Conservation (phyloP, 1,284 basidiomycete species). For the Boletellus sp. region DNA sequence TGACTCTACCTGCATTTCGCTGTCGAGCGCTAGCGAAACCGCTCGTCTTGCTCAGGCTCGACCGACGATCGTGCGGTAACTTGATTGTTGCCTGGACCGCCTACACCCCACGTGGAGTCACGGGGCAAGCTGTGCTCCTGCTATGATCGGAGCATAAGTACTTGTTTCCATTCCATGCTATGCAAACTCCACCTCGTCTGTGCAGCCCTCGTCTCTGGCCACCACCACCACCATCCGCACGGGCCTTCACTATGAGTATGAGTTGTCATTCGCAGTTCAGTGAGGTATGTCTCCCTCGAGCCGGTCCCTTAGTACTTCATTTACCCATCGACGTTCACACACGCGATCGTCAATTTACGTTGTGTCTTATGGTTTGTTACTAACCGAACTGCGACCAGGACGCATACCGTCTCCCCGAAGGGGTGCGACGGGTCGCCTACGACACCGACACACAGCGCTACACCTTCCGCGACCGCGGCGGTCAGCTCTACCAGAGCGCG, state of each 20-base stretch:
- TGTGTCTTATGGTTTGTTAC: not conserved
- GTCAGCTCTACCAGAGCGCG: conserved; percentile 41
- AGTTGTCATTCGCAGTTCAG: conserved; percentile 36
- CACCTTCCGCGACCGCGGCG: conserved; percentile 46
- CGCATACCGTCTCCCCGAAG: conserved; percentile 46
- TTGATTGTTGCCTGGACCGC: too few relatives aligned
- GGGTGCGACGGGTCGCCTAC: conserved; percentile 49
- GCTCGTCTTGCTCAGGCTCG: too few relatives aligned
- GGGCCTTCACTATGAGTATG: conserved; percentile 9
- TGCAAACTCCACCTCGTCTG: not conserved
- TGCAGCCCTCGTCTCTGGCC: conserved; percentile 1
- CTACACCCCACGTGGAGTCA: not conserved
- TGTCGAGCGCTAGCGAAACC: too few relatives aligned
- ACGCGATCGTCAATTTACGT: not conserved
- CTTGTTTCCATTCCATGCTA: not conserved
- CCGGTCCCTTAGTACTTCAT: too few relatives aligned
- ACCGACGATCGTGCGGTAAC: too few relatives aligned
- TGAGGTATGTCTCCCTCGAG: conserved; percentile 30
- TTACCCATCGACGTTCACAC: too few relatives aligned
- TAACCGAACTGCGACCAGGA: conserved; percentile 37
- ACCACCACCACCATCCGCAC: conserved; percentile 5
- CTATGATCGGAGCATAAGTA: not conserved
- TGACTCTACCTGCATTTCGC: too few relatives aligned
- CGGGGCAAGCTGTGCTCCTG: not conserved
- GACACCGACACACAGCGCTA: conserved; percentile 51